phyloP scores from a whole-genome alignment of 306 rosid species.

The Quercus alba region DNA sequence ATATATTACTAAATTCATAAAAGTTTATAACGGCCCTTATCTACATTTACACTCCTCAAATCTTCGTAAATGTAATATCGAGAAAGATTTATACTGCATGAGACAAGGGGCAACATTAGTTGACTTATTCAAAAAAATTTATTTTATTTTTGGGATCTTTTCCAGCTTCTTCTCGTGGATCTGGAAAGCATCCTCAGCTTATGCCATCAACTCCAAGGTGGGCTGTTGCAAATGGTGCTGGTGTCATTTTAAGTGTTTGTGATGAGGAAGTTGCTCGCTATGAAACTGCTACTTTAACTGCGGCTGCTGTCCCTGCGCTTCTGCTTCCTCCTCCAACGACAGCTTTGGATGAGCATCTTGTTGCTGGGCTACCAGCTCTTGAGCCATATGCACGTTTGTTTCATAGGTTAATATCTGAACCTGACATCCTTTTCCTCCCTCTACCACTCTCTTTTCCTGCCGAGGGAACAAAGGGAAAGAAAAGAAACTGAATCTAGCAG shows the following conservation, averaged over 20 bases:
- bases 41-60: background rate
- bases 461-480: background rate
- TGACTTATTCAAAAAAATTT: background rate
- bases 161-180: conserved; percentile 83
- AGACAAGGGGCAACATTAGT: background rate
- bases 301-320: conserved; percentile 95
- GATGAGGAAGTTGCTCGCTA: conserved; percentile 96
- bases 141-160: background rate
- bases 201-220: conserved; percentile 93
- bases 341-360: conserved; percentile 93
- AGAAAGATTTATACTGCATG: background rate
- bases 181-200: conserved; percentile 98
- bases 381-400: conserved; percentile 98
- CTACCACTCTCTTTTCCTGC: conserved; percentile 5
- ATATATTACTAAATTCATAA: background rate
- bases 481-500: background rate
- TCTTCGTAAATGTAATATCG: background rate
- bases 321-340: conserved; percentile 99
- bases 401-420: conserved; percentile 64
- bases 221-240: conserved; percentile 99
- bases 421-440: conserved; percentile 2
- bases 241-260: conserved; percentile 95
- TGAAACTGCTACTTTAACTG: conserved; percentile 95
- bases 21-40: background rate
- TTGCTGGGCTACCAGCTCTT: conserved; percentile 97